Percentiles rank a stretch among this genome's conserved stretches.
phyloP scores from a whole-genome alignment of 768 basidiomycete genomes.

The Boletellus emodensis region DNA sequence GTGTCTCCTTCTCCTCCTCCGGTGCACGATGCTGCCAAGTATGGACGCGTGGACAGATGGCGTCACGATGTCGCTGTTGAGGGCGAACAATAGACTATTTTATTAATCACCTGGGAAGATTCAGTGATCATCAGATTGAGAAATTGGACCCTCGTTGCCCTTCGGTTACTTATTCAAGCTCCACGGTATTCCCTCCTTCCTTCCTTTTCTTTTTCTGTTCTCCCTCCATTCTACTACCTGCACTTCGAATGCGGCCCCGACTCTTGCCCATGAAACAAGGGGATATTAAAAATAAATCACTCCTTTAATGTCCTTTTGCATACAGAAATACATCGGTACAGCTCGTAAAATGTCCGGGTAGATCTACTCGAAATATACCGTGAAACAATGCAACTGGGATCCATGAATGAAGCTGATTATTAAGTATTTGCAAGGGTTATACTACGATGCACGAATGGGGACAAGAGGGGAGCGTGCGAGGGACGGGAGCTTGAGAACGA shows the following conservation, averaged over 20 bases:
- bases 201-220: not conserved
- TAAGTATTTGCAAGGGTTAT: constrained; percentile 24
- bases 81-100: constrained; percentile 39
- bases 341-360: constrained; percentile 31
- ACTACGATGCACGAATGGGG: constrained; percentile 19
- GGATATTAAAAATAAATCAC: constrained; percentile 33
- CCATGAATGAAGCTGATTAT: constrained; percentile 27
- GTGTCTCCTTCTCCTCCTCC: constrained; percentile 57
- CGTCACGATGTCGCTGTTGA: constrained; percentile 74
- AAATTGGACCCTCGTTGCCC: not conserved
- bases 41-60: constrained; percentile 74
- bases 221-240: not conserved
- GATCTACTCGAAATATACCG: constrained; percentile 37
- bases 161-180: constrained; percentile 8
- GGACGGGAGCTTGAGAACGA: constrained; percentile 11
- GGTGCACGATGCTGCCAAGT: constrained; percentile 61
- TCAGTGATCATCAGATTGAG: not conserved
- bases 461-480: not conserved
- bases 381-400: constrained; percentile 32
- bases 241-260: constrained; percentile 1
- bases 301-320: constrained; percentile 32
- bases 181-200: not conserved
- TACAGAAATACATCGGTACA: constrained; percentile 35
- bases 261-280: not conserved
- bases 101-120: constrained; percentile 8